A percentile compares a stretch with the other conserved stretches of the same genome.
Conservation (phyloP, 192 early-diverging fungal species). For the Backusella morwellensis region DNA sequence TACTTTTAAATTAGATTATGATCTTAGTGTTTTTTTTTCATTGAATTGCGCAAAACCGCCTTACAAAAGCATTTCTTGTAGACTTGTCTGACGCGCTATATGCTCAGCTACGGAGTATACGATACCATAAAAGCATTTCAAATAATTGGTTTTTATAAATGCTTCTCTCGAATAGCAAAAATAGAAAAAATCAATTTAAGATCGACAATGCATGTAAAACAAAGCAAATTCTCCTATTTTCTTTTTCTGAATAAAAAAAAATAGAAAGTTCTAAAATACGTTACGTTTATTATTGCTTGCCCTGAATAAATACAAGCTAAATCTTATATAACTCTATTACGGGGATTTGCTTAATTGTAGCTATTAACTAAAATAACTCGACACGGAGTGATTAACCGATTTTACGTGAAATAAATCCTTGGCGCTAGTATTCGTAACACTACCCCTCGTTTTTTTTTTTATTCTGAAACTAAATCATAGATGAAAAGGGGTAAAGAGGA, state of each 20-base stretch:
- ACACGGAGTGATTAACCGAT: slow-evolving; percentile 1
- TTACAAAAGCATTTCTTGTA: neutral
- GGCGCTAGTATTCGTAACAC: neutral
- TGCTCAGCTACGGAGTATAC: neutral
- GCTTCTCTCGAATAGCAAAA: neutral
- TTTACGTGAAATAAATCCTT: neutral
- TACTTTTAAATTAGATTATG: neutral
- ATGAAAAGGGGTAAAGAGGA: neutral
- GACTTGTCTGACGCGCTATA: neutral
- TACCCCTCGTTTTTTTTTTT: neutral
- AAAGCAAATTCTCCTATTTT: neutral
- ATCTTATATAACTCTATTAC: neutral
- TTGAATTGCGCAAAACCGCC: neutral
- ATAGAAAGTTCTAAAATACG: neutral
- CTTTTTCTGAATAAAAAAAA: neutral
- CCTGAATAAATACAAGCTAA: neutral
- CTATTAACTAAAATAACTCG: neutral
- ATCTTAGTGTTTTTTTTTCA: neutral
- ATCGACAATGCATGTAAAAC: slow-evolving; percentile 5
- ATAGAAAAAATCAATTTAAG: neutral
- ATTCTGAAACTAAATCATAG: neutral
- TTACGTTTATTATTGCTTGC: neutral
- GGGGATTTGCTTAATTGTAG: neutral
- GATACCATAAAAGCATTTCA: neutral
- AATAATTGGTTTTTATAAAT: neutral